These are phyloP conservation scores for Candida peoriensis DNA, from an alignment of 805 yeast genomes.

Conservation along the genomic window DNA sequence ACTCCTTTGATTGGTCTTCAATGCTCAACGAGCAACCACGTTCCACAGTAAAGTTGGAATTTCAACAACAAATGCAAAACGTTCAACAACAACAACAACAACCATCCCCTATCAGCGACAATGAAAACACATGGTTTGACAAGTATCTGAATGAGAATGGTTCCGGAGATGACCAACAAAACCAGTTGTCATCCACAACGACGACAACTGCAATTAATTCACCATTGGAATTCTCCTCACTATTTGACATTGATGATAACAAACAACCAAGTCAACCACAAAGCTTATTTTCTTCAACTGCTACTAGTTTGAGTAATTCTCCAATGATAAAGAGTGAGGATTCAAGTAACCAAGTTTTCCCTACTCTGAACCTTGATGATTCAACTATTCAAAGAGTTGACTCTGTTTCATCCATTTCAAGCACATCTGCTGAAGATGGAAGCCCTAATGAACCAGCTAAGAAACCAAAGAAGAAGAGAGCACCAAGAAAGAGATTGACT, in stretches of 20 bases:
- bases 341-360: conserved; percentile 4
- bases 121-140: conserved; percentile 21
- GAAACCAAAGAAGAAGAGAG: conserved; percentile 38
- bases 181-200: conserved; percentile 3
- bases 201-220: conserved; percentile 17
- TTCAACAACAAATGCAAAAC: conserved; percentile 8
- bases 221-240: conserved; percentile 24
- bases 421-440: conserved; percentile 2
- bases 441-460: conserved; percentile 5
- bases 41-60: not conserved
- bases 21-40: conserved; percentile 13
- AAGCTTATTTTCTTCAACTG: conserved; percentile 21
- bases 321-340: conserved; percentile 27
- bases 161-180: conserved; percentile 1
- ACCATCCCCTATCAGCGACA: conserved; percentile 10
- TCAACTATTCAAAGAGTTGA: conserved; percentile 8
- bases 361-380: conserved; percentile 7
- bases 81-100: conserved; percentile 10
- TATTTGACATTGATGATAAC: conserved; percentile 19
- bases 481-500: conserved; percentile 51
- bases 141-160: conserved; percentile 15
- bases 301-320: conserved; percentile 24
- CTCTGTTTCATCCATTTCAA: conserved; percentile 12
- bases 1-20: conserved; percentile 23
- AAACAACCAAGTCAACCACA: conserved; percentile 10